These are phyloP conservation scores for Ogataea wickerhamii DNA, from an alignment of 805 yeast species.

Conservation along the genomic window DNA sequence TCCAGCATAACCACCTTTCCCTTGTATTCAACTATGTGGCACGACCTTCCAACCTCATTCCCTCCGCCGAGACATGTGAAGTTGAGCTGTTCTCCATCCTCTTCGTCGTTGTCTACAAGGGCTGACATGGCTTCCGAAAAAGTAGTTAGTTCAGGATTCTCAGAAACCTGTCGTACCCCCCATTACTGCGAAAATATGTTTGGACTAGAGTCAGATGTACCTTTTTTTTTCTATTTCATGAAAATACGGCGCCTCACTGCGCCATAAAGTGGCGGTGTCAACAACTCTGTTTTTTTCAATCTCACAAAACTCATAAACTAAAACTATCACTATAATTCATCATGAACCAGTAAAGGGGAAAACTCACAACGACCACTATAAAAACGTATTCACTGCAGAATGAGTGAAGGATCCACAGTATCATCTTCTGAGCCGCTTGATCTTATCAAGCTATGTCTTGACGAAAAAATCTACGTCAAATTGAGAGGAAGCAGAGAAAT, in stretches of 20 bases:
- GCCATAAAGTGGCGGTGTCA: background rate
- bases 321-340: too few relatives aligned
- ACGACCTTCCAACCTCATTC: conserved; percentile 94
- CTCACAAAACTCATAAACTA: background rate
- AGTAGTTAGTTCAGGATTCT: too few relatives aligned
- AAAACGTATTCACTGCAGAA: too few relatives aligned
- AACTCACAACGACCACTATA: too few relatives aligned
- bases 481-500: conserved; percentile 93
- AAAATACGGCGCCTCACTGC: background rate
- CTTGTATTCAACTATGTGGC: conserved; percentile 87
- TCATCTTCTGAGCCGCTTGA: conserved; percentile 77
- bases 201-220: too few relatives aligned
- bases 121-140: too few relatives aligned
- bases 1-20: conserved; percentile 96
- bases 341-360: too few relatives aligned
- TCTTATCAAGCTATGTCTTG: conserved; percentile 77
- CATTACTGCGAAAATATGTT: too few relatives aligned
- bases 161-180: too few relatives aligned
- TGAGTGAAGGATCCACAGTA: conserved; percentile 23
- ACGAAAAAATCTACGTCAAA: conserved; percentile 83
- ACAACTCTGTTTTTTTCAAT: background rate
- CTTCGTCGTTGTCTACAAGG: too few relatives aligned
- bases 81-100: conserved; percentile 38
- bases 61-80: conserved; percentile 97
- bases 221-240: too few relatives aligned